A percentile compares a stretch with the other conserved stretches of the same genome.
These are phyloP conservation scores for Barnettozyma wickerhamii DNA, from an alignment of 805 yeast genomes.

Conservation along the genomic window DNA sequence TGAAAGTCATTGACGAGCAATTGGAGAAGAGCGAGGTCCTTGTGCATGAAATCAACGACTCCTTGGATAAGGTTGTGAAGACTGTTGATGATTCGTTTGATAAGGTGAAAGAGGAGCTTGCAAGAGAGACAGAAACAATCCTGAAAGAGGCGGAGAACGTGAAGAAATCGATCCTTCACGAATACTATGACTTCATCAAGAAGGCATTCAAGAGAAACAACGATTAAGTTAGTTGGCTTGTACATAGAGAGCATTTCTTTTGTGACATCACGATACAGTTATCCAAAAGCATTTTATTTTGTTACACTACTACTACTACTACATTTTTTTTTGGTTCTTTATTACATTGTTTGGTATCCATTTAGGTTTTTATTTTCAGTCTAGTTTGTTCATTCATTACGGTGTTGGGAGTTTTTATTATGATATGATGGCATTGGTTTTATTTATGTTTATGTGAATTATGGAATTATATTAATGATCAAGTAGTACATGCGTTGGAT, in stretches of 20 bases:
- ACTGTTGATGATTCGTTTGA: conserved; percentile 27
- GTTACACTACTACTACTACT: no score
- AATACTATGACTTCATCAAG: conserved; percentile 23
- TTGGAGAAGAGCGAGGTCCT: conserved; percentile 30
- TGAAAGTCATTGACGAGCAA: conserved; percentile 42
- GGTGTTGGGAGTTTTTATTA: no score
- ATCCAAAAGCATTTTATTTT: neutral
- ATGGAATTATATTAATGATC: no score
- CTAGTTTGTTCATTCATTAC: no score
- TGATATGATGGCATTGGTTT: no score
- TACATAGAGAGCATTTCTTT: conserved; percentile 1
- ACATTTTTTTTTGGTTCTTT: neutral
- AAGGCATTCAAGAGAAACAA: conserved; percentile 18
- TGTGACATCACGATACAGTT: neutral
- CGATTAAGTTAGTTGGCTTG: neutral
- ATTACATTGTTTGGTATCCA: no score
- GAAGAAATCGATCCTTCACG: conserved; percentile 18
- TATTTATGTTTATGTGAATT: no score
- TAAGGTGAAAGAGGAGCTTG: conserved; percentile 46
- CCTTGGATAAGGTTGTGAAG: conserved; percentile 26
- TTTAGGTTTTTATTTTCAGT: no score
- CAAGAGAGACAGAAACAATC: conserved; percentile 34
- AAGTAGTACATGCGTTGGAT: no score
- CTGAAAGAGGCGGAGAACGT: conserved; percentile 26
- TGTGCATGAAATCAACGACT: conserved; percentile 14